A percentile compares a stretch with the other conserved stretches of the same genome.
Conservation (phyloP, 1,139 yeast genomes). For the Suhomyces choctaworum region DNA sequence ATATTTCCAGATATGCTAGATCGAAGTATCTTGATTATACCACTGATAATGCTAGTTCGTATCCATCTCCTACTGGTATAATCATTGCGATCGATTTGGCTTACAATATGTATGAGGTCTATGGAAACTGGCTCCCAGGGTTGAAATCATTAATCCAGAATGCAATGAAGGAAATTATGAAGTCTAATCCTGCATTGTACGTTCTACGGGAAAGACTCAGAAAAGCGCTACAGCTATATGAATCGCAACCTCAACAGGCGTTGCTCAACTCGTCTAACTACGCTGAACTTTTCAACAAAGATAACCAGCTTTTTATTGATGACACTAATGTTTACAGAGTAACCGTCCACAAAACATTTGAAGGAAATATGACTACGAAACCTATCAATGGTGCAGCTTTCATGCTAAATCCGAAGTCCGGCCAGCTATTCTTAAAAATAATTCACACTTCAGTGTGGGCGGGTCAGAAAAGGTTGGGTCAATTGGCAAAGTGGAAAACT, state of each 20-base stretch:
- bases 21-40: slow-evolving; percentile 94
- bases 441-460: slow-evolving; percentile 97
- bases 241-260: slow-evolving; percentile 92
- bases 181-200: slow-evolving; percentile 88
- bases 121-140: slow-evolving; percentile 98
- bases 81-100: slow-evolving; percentile 92
- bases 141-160: slow-evolving; percentile 85
- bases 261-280: slow-evolving; percentile 86
- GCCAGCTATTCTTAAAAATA: slow-evolving; percentile 83
- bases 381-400: slow-evolving; percentile 94
- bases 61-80: slow-evolving; percentile 93
- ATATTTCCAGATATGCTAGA: slow-evolving; percentile 88
- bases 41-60: slow-evolving; percentile 77
- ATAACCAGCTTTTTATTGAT: slow-evolving; percentile 81
- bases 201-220: slow-evolving; percentile 92
- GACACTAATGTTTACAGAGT: slow-evolving; percentile 94
- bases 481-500: slow-evolving; percentile 95
- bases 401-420: slow-evolving; percentile 85
- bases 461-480: slow-evolving; percentile 93
- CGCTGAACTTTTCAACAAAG: slow-evolving; percentile 84
- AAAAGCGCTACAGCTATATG: slow-evolving; percentile 90
- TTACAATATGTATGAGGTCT: slow-evolving; percentile 93
- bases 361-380: slow-evolving; percentile 89
- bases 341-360: slow-evolving; percentile 88
- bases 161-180: slow-evolving; percentile 93